Conservation (phyloP, 805 yeast species). For the Zygotorulaspora danielsina region DNA sequence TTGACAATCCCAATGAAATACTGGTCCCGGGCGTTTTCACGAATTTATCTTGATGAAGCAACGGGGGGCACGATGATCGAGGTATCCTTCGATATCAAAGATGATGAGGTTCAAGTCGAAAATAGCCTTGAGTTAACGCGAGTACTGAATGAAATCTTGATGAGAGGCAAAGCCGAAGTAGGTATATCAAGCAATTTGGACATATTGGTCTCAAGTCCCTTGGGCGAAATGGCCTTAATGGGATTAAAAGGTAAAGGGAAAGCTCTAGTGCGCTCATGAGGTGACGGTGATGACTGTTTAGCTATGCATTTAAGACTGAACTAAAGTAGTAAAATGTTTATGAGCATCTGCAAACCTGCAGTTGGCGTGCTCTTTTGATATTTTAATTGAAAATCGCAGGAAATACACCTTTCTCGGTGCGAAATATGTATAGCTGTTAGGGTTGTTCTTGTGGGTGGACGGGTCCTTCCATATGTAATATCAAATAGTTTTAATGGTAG, state of each 20-base stretch:
- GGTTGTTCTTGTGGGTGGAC: too few relatives aligned
- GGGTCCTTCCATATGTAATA: too few relatives aligned
- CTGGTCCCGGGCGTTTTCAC: constrained; percentile 46
- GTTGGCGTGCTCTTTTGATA: too few relatives aligned
- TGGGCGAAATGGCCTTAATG: constrained; percentile 29
- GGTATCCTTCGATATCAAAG: constrained; percentile 40
- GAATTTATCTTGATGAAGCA: constrained; percentile 24
- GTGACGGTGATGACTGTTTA: too few relatives aligned
- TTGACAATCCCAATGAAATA: constrained; percentile 41
- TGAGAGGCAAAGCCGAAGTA: constrained; percentile 38
- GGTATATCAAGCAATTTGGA: constrained; percentile 25
- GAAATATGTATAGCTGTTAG: too few relatives aligned
- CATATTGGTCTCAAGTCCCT: constrained; percentile 21
- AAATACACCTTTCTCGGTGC: too few relatives aligned
- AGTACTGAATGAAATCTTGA: constrained; percentile 42
- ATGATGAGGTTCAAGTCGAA: constrained; percentile 42
- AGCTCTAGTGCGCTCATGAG: constrained; percentile 20
- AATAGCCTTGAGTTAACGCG: constrained; percentile 40
- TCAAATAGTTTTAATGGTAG: too few relatives aligned
- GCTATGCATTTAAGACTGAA: too few relatives aligned
- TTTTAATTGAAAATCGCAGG: too few relatives aligned
- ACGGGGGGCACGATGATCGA: constrained; percentile 30
- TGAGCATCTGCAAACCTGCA: too few relatives aligned
- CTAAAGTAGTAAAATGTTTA: too few relatives aligned
- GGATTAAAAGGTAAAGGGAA: constrained; percentile 29